Evolutionary conservation across 176 grass and related monocot genomes (phyloP).

Genomic region (Cenchrus americanus): DNA sequence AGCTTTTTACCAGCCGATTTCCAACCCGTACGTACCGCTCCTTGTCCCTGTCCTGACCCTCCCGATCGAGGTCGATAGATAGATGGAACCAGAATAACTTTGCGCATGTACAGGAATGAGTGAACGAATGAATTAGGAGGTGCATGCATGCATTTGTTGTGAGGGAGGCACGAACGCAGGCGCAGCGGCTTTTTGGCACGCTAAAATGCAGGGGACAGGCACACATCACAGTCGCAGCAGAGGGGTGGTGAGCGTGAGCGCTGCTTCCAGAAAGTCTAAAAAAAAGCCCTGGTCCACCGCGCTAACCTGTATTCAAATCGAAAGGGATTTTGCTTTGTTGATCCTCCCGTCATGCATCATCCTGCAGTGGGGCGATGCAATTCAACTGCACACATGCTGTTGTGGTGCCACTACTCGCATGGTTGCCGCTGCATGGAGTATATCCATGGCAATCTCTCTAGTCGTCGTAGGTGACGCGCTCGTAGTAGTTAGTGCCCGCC

Average conservation of each 20-base stretch:
- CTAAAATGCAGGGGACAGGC: not conserved
- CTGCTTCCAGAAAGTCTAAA: conserved; percentile 28
- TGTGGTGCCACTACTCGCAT: not conserved
- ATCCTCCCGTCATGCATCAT: not conserved
- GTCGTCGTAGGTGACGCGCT: not conserved
- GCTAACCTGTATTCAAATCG: conserved; percentile 13
- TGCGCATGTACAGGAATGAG: not conserved
- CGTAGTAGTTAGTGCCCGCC: not conserved
- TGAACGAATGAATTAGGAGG: not conserved
- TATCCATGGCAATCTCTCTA: not conserved
- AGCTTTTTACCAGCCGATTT: not conserved
- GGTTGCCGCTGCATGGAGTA: too few relatives aligned
- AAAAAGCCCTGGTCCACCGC: conserved; percentile 29
- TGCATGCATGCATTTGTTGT: not conserved
- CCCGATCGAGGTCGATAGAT: too few relatives aligned
- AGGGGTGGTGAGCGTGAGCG: not conserved
- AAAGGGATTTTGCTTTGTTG: conserved; percentile 18
- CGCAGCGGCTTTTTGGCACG: conserved; percentile 2
- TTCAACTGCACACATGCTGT: not conserved
- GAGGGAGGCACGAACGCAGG: not conserved
- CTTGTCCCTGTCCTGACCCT: conserved; percentile 22
- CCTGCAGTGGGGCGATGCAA: too few relatives aligned
- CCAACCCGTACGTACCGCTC: not conserved
- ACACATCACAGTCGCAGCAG: too few relatives aligned
- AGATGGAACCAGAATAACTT: not conserved